A percentile compares a stretch with the other conserved stretches of the same genome.
Evolutionary conservation across 257 asterid species (phyloP).

Genomic region (Osmanthus fragrans): DNA sequence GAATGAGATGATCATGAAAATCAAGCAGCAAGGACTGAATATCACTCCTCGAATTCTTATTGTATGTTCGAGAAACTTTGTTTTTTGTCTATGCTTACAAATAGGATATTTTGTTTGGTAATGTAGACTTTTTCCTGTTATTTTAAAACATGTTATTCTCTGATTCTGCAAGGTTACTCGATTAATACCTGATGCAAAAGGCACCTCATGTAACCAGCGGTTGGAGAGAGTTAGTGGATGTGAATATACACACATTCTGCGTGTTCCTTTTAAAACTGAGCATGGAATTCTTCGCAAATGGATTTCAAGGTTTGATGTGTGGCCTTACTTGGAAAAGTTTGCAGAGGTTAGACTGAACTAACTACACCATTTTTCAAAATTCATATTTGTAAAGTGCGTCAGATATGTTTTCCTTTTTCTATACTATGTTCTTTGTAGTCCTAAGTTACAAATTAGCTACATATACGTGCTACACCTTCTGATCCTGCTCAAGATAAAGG

Average conservation of each 20-base stretch:
- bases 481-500: background rate
- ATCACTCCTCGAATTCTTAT: slow-evolving; percentile 79
- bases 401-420: background rate
- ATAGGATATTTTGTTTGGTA: background rate
- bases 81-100: slow-evolving; percentile 4
- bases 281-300: slow-evolving; percentile 81
- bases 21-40: slow-evolving; percentile 82
- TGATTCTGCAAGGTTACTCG: slow-evolving; percentile 71
- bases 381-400: background rate
- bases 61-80: slow-evolving; percentile 38
- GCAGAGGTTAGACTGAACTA: slow-evolving; percentile 55
- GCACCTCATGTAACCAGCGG: slow-evolving; percentile 93
- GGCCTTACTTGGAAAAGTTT: slow-evolving; percentile 96
- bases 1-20: slow-evolving; percentile 83
- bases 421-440: background rate
- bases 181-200: slow-evolving; percentile 93
- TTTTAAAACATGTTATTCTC: background rate
- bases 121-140: background rate
- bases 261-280: slow-evolving; percentile 85
- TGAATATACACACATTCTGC: slow-evolving; percentile 82
- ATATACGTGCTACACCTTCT: background rate
- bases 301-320: slow-evolving; percentile 96
- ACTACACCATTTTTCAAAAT: background rate
- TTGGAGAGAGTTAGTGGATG: slow-evolving; percentile 83
- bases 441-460: background rate